Conservation (phyloP, 2,329 filamentous ascomycete species). For the Pestalotiopsis sp. region DNA sequence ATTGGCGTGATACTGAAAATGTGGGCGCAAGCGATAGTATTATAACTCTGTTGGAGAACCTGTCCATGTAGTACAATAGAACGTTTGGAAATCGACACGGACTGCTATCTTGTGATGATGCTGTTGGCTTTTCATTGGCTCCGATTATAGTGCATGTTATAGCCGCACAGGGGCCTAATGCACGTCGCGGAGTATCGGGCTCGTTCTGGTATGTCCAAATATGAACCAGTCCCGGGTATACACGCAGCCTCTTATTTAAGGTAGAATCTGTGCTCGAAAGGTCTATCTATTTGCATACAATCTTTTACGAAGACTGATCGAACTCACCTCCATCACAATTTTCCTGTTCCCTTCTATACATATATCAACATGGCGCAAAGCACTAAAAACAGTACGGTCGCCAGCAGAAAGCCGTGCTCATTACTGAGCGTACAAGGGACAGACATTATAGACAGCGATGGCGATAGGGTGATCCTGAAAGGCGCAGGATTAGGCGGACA, state of each 20-base stretch:
- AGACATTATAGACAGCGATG: conserved; percentile 40
- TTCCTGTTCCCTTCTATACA: background rate
- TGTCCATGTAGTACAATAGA: background rate
- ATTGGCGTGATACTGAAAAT: background rate
- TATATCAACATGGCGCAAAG: background rate
- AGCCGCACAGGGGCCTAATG: background rate
- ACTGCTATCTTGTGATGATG: too few species aligned
- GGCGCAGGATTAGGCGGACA: conserved; percentile 40
- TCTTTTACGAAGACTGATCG: too few species aligned
- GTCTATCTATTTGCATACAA: background rate
- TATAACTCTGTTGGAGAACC: background rate
- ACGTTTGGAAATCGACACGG: too few species aligned
- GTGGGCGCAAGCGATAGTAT: background rate
- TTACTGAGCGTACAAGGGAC: conserved; percentile 33
- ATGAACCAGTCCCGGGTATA: conserved; percentile 16
- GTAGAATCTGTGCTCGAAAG: background rate
- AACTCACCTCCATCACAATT: background rate
- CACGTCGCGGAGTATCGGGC: conserved; percentile 4
- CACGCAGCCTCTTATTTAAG: background rate
- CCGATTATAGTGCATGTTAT: background rate
- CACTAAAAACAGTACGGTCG: background rate
- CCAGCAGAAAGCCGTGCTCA: conserved; percentile 20
- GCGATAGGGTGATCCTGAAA: conserved; percentile 43
- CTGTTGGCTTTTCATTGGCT: background rate
- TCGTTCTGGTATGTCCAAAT: background rate